Conservation (phyloP, 345 rosid genomes). For the Salix koriyanagi region DNA sequence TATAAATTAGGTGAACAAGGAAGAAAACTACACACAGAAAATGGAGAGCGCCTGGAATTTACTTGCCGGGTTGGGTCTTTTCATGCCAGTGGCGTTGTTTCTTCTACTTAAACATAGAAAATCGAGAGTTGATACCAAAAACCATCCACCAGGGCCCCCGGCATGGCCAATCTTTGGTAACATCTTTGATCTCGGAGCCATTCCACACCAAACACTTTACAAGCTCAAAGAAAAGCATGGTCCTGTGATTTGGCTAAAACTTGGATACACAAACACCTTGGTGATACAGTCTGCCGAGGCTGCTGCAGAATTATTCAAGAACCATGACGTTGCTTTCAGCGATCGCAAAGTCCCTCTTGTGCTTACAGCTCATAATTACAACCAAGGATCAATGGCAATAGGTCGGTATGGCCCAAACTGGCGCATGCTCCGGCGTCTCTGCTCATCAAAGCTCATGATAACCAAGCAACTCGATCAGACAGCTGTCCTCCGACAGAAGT, state of each 20-base stretch:
- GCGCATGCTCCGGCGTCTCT: neutral
- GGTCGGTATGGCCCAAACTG: constrained; percentile 3
- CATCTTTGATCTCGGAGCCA: constrained; percentile 20
- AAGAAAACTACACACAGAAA: too few relatives aligned
- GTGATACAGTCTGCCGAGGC: constrained; percentile 23
- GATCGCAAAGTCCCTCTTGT: constrained; percentile 2
- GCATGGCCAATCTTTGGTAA: constrained; percentile 24
- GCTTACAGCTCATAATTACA: constrained; percentile 10
- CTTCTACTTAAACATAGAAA: neutral
- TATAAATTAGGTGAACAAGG: too few relatives aligned
- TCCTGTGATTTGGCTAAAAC: constrained; percentile 24
- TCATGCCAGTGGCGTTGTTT: neutral
- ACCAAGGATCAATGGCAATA: neutral
- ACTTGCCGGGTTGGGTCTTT: neutral
- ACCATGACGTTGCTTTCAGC: constrained; percentile 7
- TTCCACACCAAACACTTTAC: constrained; percentile 17
- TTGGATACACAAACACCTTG: constrained; percentile 20
- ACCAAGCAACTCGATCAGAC: too few relatives aligned
- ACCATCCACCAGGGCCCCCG: constrained; percentile 19
- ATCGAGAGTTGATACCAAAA: neutral
- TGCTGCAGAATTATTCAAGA: constrained; percentile 23
- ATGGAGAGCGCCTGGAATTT: too few relatives aligned
- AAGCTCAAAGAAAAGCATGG: constrained; percentile 12
- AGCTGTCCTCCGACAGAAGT: too few relatives aligned
- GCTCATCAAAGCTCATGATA: too few relatives aligned